A percentile compares a stretch with the other conserved stretches of the same genome.
Conservation (phyloP, 2,329 filamentous ascomycete species). For the Lachnellula arida region DNA sequence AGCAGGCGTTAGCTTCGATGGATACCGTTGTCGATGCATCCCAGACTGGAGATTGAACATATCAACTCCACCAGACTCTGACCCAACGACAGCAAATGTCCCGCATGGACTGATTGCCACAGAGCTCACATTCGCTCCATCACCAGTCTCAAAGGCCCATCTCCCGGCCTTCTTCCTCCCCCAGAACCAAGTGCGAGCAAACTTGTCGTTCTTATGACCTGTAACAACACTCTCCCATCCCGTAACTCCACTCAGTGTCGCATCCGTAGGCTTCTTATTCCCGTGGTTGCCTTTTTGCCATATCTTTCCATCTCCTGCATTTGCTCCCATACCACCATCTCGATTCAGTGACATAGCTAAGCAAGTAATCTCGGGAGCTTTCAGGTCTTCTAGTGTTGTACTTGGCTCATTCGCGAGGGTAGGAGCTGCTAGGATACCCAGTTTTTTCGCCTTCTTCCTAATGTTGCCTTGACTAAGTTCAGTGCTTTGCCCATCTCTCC, state of each 20-base stretch:
- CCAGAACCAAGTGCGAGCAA: conserved; percentile 97
- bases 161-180: conserved; percentile 86
- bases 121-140: conserved; percentile 76
- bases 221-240: conserved; percentile 98
- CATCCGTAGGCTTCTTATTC: conserved; percentile 59
- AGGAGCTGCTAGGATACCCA: conserved; percentile 61
- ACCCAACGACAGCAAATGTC: conserved; percentile 88
- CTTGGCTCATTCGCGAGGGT: conserved; percentile 55
- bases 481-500: conserved; percentile 87
- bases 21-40: conserved; percentile 80
- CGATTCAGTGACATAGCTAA: conserved; percentile 90
- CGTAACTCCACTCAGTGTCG: conserved; percentile 70
- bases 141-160: conserved; percentile 86
- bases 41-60: conserved; percentile 98
- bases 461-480: conserved; percentile 90
- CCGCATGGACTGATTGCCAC: conserved; percentile 89
- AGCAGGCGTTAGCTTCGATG: conserved; percentile 68
- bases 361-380: conserved; percentile 86
- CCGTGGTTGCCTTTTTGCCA: conserved; percentile 71
- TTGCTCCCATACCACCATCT: conserved; percentile 86
- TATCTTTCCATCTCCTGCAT: conserved; percentile 71
- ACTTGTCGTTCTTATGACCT: conserved; percentile 79
- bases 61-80: conserved; percentile 75
- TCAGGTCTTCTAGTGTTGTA: conserved; percentile 67
- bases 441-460: conserved; percentile 83